Conservation (phyloP, 2,329 filamentous ascomycete species). For the Pyricularia pennisetigena region DNA sequence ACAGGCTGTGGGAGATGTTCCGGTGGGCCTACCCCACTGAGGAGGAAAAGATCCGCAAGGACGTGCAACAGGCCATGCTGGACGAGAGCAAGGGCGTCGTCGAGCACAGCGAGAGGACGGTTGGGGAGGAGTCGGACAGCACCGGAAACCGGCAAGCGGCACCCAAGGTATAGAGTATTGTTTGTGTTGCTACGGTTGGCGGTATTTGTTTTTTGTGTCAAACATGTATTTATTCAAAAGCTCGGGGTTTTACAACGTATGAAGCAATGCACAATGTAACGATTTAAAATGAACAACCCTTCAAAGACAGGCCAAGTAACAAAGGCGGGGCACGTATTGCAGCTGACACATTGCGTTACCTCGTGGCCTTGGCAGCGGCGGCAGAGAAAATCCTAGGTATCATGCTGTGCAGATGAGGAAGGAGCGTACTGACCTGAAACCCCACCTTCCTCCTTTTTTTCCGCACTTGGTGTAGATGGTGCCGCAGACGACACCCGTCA, state of each 20-base stretch:
- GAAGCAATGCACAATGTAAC: background rate
- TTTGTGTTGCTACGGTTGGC: background rate
- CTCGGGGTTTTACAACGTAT: background rate
- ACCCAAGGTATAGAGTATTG: background rate
- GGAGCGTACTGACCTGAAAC: background rate
- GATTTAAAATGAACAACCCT: background rate
- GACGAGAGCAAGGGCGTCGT: slow-evolving; percentile 4
- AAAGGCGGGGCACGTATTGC: background rate
- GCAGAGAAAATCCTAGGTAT: too few relatives aligned
- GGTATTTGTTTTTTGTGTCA: background rate
- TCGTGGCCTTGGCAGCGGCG: background rate
- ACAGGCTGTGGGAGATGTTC: slow-evolving; percentile 29
- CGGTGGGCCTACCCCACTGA: slow-evolving; percentile 25
- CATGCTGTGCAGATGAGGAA: too few relatives aligned
- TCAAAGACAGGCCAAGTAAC: background rate
- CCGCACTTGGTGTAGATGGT: too few relatives aligned
- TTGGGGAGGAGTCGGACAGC: background rate
- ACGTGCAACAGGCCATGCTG: slow-evolving; percentile 7
- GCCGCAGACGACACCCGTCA: too few relatives aligned
- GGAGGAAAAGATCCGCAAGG: slow-evolving; percentile 11
- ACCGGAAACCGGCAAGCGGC: background rate
- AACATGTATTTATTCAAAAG: background rate
- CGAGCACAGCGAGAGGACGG: background rate
- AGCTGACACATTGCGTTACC: too few relatives aligned
- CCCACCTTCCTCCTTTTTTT: background rate